These are phyloP conservation scores for Boletales sp. DNA, from an alignment of 768 basidiomycete genomes.

Conservation along the genomic window DNA sequence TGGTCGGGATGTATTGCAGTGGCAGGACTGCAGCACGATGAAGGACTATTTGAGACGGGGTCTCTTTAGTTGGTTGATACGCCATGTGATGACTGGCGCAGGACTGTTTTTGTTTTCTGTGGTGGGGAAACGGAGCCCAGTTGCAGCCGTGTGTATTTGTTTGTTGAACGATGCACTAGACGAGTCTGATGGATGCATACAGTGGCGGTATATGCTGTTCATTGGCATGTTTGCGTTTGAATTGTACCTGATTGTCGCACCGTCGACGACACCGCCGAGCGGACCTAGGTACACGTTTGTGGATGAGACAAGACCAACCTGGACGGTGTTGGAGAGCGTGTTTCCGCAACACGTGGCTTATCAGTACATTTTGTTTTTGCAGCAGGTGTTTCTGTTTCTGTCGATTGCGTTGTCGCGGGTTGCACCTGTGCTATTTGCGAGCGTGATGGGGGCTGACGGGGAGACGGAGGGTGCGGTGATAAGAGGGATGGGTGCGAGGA, in stretches of 20 bases:
- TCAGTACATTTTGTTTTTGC: conserved; percentile 76
- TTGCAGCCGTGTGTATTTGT: conserved; percentile 59
- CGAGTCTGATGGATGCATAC: conserved; percentile 12
- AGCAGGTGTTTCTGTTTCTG: conserved; percentile 71
- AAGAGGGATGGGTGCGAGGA: conserved; percentile 41
- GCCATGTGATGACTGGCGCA: conserved; percentile 60
- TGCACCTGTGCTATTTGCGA: conserved; percentile 61
- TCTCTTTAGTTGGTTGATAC: conserved; percentile 56
- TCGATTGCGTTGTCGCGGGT: conserved; percentile 71
- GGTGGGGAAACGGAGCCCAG: conserved; percentile 54
- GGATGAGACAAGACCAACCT: conserved; percentile 11
- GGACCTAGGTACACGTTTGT: conserved; percentile 22
- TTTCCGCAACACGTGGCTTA: conserved; percentile 68
- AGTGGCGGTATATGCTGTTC: conserved; percentile 85
- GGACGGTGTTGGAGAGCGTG: conserved; percentile 34
- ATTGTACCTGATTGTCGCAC: conserved; percentile 60
- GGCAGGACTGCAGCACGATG: conserved; percentile 65
- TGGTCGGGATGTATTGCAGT: conserved; percentile 66
- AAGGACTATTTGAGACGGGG: conserved; percentile 70
- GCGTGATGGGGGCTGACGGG: conserved; percentile 24
- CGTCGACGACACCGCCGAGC: conserved; percentile 13
- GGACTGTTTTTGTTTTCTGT: conserved; percentile 61
- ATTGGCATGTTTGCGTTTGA: conserved; percentile 58
- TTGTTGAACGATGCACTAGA: conserved; percentile 4
- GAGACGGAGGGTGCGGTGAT: conserved; percentile 18